Base-by-base conservation (phyloP, 2,329 filamentous ascomycete species). In the Aspergillus tubingensis region DNA sequence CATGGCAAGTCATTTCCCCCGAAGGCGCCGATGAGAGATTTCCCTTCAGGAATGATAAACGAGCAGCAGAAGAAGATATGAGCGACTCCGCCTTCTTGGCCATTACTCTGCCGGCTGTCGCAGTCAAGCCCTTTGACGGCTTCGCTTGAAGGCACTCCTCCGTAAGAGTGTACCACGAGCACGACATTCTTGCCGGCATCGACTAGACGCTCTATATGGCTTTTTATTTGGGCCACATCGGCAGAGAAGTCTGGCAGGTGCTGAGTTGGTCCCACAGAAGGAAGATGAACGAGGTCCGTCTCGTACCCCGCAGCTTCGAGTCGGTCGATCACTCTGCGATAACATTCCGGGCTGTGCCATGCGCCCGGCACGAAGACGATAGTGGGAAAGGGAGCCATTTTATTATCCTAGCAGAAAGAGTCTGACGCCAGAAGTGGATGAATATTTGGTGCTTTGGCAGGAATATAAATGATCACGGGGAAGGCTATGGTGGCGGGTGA, bases 121-220 rank as follows among this genome's bases (percentile, higher is more conserved):
- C 36, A 41, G 32, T 51, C 58, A 5, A 57, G 32, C 3, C 38
- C 54, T 8, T 53, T 21, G 5, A 54, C 38, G 8, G 58, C 58
- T 21, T 51, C 49, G 7, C 17, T 51, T 1, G 47, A 39, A 6
- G 49, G 44, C 7, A 57, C 10, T 4, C 54, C 58, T 5, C 58
- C 49, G 41, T 60, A 60, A 13, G 58, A 60, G 30, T 60, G 58
- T n/a, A 48, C 48, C 8, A 60, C 54, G 0, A 60, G 25, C 8
- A 60, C 30, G 8, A 60, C 41, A 6, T 43, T 32, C 15, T 56
- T 54, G 13, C 41, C 54, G n/a, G 30, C 30, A 6, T 48, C 30
- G 10, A 41, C 58, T 19, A 50, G 19, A 4, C n/a, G 25, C 7
- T 17, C 15, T 23, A 52, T 36, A n/a, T 55, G 30, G 8, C 8